phyloP scores from a whole-genome alignment of 139 green algal species.

The Klebsormidium nitens region DNA sequence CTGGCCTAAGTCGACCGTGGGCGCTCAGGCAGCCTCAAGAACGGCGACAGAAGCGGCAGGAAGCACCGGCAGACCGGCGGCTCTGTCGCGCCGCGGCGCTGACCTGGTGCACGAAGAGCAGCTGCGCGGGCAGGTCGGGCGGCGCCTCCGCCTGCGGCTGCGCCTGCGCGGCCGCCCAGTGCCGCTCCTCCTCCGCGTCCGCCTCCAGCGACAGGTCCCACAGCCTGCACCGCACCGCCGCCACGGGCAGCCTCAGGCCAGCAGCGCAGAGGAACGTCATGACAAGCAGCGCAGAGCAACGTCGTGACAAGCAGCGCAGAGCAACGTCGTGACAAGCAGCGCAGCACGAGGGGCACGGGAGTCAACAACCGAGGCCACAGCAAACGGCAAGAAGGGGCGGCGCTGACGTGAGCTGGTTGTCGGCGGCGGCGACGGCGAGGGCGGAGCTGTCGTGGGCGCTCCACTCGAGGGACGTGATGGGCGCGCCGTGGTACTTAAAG shows the following conservation, averaged over 20 bases:
- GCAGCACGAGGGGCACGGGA: not conserved
- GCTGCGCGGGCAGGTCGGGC: slow-evolving; percentile 58
- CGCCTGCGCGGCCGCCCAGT: slow-evolving; percentile 46
- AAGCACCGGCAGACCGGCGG: too few relatives aligned
- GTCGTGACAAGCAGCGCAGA: not conserved
- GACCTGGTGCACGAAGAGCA: slow-evolving; percentile 83
- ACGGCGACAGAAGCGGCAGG: too few relatives aligned
- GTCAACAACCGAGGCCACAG: not conserved
- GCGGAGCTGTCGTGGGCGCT: slow-evolving; percentile 87
- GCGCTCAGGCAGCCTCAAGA: too few relatives aligned
- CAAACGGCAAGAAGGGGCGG: not conserved
- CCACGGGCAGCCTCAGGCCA: not conserved
- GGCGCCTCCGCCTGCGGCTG: slow-evolving; percentile 54
- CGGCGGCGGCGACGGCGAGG: slow-evolving; percentile 63
- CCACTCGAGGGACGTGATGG: slow-evolving; percentile 92
- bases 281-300: not conserved
- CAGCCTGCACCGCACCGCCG: slow-evolving; percentile 39
- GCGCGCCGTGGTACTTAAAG: slow-evolving; percentile 56
- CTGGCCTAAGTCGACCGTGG: too few relatives aligned
- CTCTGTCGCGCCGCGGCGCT: too few relatives aligned
- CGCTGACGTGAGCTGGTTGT: slow-evolving; percentile 58
- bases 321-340: not conserved
- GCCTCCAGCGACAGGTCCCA: slow-evolving; percentile 96
- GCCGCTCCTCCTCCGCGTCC: slow-evolving; percentile 85
- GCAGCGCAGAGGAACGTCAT: not conserved